phyloP scores from a whole-genome alignment of 2,329 filamentous ascomycete species.

The Kalmusia sp. region DNA sequence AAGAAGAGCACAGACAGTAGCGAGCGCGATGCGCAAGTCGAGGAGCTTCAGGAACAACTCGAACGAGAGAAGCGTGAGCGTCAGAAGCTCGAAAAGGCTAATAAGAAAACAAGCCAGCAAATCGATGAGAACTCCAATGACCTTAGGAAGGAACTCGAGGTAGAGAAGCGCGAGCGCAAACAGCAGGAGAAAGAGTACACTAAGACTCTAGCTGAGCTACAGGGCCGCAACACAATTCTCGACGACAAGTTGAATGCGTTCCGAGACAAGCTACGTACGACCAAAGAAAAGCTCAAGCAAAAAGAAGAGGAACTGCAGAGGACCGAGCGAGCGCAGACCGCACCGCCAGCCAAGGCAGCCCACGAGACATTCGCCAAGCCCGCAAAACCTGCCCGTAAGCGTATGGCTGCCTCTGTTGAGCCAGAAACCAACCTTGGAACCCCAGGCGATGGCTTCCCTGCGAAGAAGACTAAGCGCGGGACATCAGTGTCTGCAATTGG shows the following conservation, averaged over 20 bases:
- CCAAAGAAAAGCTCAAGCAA: slow-evolving; percentile 77
- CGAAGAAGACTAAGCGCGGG: slow-evolving; percentile 54
- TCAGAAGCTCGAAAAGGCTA: slow-evolving; percentile 41
- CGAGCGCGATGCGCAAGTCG: slow-evolving; percentile 36
- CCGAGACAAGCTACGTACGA: slow-evolving; percentile 71
- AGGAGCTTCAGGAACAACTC: slow-evolving; percentile 46
- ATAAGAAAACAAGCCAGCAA: slow-evolving; percentile 50
- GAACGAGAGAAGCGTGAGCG: slow-evolving; percentile 50
- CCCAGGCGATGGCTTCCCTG: slow-evolving; percentile 54
- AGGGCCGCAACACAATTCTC: slow-evolving; percentile 68
- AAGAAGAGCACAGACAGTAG: slow-evolving; percentile 45
- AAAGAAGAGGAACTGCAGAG: slow-evolving; percentile 59
- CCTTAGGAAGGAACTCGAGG: slow-evolving; percentile 58
- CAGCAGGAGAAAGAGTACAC: slow-evolving; percentile 61
- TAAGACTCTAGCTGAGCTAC: slow-evolving; percentile 66
- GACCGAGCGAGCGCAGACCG: slow-evolving; percentile 51
- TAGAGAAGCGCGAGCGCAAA: slow-evolving; percentile 59
- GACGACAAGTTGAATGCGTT: slow-evolving; percentile 75
- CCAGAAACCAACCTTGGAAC: slow-evolving; percentile 58
- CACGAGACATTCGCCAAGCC: slow-evolving; percentile 43
- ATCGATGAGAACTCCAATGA: slow-evolving; percentile 54
- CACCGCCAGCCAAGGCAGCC: slow-evolving; percentile 36
- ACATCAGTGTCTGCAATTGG: slow-evolving; percentile 68
- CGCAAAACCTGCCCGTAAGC: slow-evolving; percentile 51
- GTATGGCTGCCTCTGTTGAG: slow-evolving; percentile 51